Percentiles rank a stretch among this genome's conserved stretches.
Conservation (phyloP, 129 eudicot genomes). For the Arctium minus region DNA sequence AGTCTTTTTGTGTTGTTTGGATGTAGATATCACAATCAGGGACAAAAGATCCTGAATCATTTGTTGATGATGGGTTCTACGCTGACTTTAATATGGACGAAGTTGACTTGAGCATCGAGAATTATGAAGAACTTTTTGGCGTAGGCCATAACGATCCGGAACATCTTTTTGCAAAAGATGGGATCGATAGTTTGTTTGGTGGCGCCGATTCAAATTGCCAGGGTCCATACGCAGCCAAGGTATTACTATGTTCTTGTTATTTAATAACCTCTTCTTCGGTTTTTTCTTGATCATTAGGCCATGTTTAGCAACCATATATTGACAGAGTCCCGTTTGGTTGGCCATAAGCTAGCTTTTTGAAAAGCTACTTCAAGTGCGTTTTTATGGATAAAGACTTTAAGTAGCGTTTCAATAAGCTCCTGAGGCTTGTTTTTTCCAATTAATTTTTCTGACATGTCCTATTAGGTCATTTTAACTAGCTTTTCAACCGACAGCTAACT, state of each 20-base stretch:
- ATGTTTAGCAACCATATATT: background rate
- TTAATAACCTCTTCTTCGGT: background rate
- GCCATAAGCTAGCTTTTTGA: background rate
- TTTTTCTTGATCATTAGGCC: background rate
- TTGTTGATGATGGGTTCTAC: conserved; percentile 35
- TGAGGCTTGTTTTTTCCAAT: background rate
- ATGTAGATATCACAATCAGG: conserved; percentile 34
- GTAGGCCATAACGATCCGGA: conserved; percentile 41
- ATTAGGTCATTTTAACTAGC: background rate
- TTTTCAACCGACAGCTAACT: background rate
- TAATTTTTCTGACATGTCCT: background rate
- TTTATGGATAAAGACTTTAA: background rate
- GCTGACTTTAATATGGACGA: conserved; percentile 46
- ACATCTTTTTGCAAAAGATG: conserved; percentile 46
- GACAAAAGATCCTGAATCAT: conserved; percentile 30
- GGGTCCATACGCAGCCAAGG: conserved; percentile 35
- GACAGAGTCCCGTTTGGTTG: background rate
- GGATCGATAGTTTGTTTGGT: conserved; percentile 49
- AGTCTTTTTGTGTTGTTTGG: background rate
- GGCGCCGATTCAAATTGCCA: conserved; percentile 26
- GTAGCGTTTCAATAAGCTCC: background rate
- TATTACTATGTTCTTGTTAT: background rate
- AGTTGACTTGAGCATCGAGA: conserved; percentile 49
- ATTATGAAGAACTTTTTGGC: conserved; percentile 52
- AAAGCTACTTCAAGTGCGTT: background rate